Evolutionary conservation across 139 green algal species (phyloP).

Genomic region (Coelastrella sp.): DNA sequence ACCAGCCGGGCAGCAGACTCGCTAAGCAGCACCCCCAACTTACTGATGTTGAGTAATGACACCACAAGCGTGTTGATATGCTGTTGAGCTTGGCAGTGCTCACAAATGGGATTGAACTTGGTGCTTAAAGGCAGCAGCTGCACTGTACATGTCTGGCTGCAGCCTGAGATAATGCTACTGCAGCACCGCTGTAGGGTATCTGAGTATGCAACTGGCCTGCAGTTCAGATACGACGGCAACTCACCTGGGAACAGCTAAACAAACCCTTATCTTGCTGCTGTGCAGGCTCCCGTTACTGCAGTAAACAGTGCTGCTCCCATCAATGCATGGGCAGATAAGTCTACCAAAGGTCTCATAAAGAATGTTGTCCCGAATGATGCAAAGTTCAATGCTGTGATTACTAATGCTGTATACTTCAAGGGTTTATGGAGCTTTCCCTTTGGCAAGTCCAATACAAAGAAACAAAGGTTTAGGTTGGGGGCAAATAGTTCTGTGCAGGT

Average conservation of each 20-base stretch:
- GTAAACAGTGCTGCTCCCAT: slow-evolving; percentile 5
- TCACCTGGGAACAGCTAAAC: not conserved
- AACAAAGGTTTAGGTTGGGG: not conserved
- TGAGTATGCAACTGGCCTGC: too few species aligned
- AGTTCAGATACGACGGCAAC: too few species aligned
- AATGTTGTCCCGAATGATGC: not conserved
- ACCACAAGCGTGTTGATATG: not conserved
- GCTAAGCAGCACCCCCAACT: too few species aligned
- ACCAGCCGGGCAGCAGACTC: too few species aligned
- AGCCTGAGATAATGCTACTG: too few species aligned
- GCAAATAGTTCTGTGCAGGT: not conserved
- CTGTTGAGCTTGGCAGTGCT: too few species aligned
- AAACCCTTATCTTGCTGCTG: not conserved
- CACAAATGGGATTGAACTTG: too few species aligned
- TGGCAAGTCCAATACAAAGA: not conserved
- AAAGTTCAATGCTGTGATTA: slow-evolving; percentile 16
- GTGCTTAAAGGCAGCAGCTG: too few species aligned
- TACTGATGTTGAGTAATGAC: too few species aligned
- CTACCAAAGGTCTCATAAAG: slow-evolving; percentile 9
- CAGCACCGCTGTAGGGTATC: too few species aligned
- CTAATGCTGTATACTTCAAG: slow-evolving; percentile 32
- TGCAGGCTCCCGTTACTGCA: not conserved
- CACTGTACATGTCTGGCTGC: too few species aligned
- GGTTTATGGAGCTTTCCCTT: not conserved
- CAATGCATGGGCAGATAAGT: not conserved